A percentile compares a stretch with the other conserved stretches of the same genome.
Conservation (phyloP, 1,284 basidiomycete species). For the Veloporphyrellus conicus region DNA sequence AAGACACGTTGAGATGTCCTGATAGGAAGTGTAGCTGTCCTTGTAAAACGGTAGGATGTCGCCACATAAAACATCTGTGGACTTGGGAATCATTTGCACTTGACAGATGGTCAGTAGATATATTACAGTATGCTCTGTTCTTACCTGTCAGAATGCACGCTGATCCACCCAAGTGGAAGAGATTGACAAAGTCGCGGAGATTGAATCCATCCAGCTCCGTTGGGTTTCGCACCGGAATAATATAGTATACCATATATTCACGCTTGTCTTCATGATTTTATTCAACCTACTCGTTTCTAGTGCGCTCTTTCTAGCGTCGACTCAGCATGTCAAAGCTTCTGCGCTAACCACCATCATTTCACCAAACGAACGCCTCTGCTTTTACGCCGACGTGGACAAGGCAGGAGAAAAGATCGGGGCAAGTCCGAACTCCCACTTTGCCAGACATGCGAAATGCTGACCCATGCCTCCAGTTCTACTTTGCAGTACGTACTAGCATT, state of each 20-base stretch:
- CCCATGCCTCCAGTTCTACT: conserved; percentile 46
- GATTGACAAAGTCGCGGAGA: conserved; percentile 11
- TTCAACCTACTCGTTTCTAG: conserved; percentile 19
- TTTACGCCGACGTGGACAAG: conserved; percentile 96
- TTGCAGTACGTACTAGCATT: conserved; percentile 47
- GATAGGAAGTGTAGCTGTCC: conserved; percentile 9
- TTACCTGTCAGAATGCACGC: conserved; percentile 19
- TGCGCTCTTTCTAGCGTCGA: conserved; percentile 23
- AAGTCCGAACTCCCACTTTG: conserved; percentile 35
- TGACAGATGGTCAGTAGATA: neutral
- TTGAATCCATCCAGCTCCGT: conserved; percentile 17
- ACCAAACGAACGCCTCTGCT: conserved; percentile 87
- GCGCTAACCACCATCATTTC: conserved; percentile 86
- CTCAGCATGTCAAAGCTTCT: conserved; percentile 39
- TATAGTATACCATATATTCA: too few species aligned
- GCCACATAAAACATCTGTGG: conserved; percentile 3
- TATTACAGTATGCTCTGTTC: neutral
- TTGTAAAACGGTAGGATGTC: conserved; percentile 10
- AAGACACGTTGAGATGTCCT: conserved; percentile 1
- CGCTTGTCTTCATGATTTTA: too few species aligned
- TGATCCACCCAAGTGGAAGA: neutral
- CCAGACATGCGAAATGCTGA: conserved; percentile 7
- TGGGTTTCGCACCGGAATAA: conserved; percentile 13
- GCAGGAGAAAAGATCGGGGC: conserved; percentile 86
- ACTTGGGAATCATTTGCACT: conserved; percentile 1